Percentiles rank a stretch among this genome's conserved stretches.
These are phyloP conservation scores for Arachis stenosperma DNA, from an alignment of 306 rosid species.

Conservation along the genomic window DNA sequence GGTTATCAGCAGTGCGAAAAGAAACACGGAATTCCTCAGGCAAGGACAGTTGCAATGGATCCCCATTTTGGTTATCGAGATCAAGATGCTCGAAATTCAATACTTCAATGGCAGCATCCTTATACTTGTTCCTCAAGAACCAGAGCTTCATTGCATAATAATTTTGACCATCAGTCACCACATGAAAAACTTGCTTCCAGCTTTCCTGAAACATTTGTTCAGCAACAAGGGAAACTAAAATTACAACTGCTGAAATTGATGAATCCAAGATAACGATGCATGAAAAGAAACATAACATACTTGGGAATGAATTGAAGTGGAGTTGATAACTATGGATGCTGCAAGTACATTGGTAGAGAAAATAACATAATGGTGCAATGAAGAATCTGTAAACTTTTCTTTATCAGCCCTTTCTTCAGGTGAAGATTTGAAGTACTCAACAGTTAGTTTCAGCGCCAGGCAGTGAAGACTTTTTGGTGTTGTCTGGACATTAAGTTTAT, in stretches of 20 bases:
- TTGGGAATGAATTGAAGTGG: conserved; percentile 74
- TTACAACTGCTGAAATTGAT: conserved; percentile 4
- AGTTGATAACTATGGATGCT: conserved; percentile 86
- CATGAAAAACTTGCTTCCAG: conserved; percentile 82
- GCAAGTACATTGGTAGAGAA: conserved; percentile 91
- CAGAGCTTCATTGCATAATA: conserved; percentile 89
- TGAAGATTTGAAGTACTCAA: conserved; percentile 80
- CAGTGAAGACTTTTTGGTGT: conserved; percentile 97
- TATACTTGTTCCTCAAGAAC: conserved; percentile 74
- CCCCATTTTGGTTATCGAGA: conserved; percentile 47
- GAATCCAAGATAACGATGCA: conserved; percentile 20
- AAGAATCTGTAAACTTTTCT: conserved; percentile 69
- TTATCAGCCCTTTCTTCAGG: conserved; percentile 52
- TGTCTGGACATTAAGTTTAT: conserved; percentile 93
- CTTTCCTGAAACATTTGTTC: conserved; percentile 70
- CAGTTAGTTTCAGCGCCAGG: conserved; percentile 88
- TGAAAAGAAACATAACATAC: conserved; percentile 54
- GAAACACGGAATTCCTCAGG: conserved; percentile 89
- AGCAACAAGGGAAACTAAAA: conserved; percentile 45
- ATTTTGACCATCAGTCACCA: conserved; percentile 86
- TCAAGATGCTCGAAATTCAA: conserved; percentile 74
- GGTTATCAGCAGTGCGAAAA: conserved; percentile 49
- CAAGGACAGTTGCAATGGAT: conserved; percentile 48
- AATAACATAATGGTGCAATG: conserved; percentile 75
- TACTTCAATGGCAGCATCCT: conserved; percentile 75